A percentile compares a stretch with the other conserved stretches of the same genome.
Conservation (phyloP, 371 early-diverging fungal species). For the Gilbertella persicaria region DNA sequence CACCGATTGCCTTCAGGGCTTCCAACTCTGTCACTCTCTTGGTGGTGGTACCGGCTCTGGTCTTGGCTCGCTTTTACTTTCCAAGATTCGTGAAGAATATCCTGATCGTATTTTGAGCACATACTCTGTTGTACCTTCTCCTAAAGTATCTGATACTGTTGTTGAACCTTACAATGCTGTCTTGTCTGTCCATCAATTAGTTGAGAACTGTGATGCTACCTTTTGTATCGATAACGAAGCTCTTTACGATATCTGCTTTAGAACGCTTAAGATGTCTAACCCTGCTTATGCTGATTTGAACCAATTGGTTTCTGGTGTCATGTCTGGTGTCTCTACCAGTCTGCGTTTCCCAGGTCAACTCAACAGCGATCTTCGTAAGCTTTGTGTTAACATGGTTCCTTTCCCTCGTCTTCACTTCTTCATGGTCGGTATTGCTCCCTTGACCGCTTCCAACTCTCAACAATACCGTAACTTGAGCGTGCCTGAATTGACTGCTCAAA, state of each 20-base stretch:
- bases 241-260: conserved; percentile 83
- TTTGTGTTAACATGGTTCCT: conserved; percentile 98
- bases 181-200: conserved; percentile 81
- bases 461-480: conserved; percentile 88
- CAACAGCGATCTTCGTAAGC: conserved; percentile 95
- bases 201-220: conserved; percentile 90
- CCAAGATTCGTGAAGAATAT: conserved; percentile 90
- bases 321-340: conserved; percentile 95
- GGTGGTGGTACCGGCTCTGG: conserved; percentile 92
- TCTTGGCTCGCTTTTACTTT: conserved; percentile 80
- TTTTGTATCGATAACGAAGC: conserved; percentile 99
- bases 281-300: conserved; percentile 85
- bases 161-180: conserved; percentile 92
- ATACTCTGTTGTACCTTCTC: conserved; percentile 93
- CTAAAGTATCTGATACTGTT: conserved; percentile 85
- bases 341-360: conserved; percentile 98
- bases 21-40: conserved; percentile 85
- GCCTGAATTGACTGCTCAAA: conserved; percentile 92
- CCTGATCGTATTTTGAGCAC: conserved; percentile 91
- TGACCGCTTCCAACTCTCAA: conserved; percentile 84
- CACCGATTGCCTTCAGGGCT: conserved; percentile 86
- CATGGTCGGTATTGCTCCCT: conserved; percentile 96
- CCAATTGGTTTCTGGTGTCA: conserved; percentile 77
- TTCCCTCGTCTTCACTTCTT: conserved; percentile 99
- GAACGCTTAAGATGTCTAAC: conserved; percentile 75